phyloP scores from a whole-genome alignment of 805 yeast genomes.

The Cyberlindnera xylosilytica region DNA sequence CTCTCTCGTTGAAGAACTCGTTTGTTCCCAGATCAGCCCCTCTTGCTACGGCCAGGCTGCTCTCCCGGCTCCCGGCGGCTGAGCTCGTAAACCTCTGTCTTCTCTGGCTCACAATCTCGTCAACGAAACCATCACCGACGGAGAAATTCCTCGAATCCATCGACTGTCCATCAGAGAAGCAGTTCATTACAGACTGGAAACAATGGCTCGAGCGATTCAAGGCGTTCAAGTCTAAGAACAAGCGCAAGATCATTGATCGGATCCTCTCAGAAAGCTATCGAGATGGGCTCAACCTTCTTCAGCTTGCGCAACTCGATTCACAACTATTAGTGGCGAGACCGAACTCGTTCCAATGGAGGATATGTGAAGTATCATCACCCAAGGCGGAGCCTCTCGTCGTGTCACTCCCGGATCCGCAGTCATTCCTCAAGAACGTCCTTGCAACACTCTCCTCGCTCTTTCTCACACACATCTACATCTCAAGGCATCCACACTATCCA shows the following conservation, averaged over 20 bases:
- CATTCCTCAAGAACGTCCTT: constrained; percentile 47
- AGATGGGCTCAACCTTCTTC: constrained; percentile 57
- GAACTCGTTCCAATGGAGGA: constrained; percentile 33
- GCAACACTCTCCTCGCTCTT: constrained; percentile 48
- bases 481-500: constrained; percentile 62
- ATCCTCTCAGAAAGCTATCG: constrained; percentile 40
- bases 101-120: constrained; percentile 23
- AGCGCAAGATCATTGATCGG: constrained; percentile 22
- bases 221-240: constrained; percentile 5
- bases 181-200: constrained; percentile 10
- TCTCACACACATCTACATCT: constrained; percentile 61
- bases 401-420: constrained; percentile 44
- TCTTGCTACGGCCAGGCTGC: constrained; percentile 8
- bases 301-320: constrained; percentile 68
- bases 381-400: constrained; percentile 27
- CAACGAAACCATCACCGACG: constrained; percentile 20
- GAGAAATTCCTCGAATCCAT: constrained; percentile 7
- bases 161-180: constrained; percentile 5
- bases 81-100: constrained; percentile 24
- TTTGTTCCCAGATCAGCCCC: constrained; percentile 21
- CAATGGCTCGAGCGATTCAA: constrained; percentile 10
- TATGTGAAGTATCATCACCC: constrained; percentile 22
- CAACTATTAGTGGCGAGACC: constrained; percentile 63
- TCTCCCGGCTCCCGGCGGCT: constrained; percentile 19
- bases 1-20: constrained; percentile 19